Percentiles rank a stretch among this genome's conserved stretches.
Conservation (phyloP, 106 monocot genomes). For the Posidonia australis region DNA sequence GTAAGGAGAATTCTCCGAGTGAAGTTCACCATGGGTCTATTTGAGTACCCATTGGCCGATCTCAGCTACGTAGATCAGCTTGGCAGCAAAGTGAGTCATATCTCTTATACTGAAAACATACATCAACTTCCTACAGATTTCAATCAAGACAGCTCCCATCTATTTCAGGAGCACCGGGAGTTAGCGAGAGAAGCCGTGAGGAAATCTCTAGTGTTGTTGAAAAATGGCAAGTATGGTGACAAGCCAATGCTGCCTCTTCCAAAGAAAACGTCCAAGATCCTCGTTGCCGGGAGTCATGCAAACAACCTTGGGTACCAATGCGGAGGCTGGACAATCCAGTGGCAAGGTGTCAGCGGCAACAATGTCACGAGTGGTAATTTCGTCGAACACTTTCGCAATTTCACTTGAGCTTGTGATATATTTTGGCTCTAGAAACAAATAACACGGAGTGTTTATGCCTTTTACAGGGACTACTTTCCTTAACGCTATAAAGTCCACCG, state of each 20-base stretch:
- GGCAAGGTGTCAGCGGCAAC: conserved; percentile 20
- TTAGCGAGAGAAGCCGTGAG: conserved; percentile 25
- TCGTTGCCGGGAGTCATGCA: conserved; percentile 16
- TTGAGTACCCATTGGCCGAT: conserved; percentile 48
- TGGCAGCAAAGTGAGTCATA: conserved; percentile 29
- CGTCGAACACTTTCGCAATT: background rate
- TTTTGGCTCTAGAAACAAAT: too few relatives aligned
- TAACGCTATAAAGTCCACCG: too few relatives aligned
- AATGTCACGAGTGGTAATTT: background rate
- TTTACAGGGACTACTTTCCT: too few relatives aligned
- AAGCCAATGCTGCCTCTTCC: conserved; percentile 14
- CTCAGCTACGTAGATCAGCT: conserved; percentile 29
- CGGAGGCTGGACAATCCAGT: conserved; percentile 17
- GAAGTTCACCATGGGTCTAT: conserved; percentile 53
- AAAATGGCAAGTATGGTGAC: conserved; percentile 7
- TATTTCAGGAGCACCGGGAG: conserved; percentile 6
- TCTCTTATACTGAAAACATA: background rate
- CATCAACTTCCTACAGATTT: background rate
- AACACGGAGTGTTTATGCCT: too few relatives aligned
- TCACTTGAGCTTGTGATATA: too few relatives aligned
- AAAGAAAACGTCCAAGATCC: conserved; percentile 8
- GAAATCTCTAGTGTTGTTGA: conserved; percentile 16
- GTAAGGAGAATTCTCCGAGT: conserved; percentile 50
- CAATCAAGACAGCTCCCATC: background rate
- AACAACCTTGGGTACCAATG: conserved; percentile 19